Evolutionary conservation across 2,329 filamentous ascomycete genomes (phyloP).

Genomic region (Sclerotinia subarctica): DNA sequence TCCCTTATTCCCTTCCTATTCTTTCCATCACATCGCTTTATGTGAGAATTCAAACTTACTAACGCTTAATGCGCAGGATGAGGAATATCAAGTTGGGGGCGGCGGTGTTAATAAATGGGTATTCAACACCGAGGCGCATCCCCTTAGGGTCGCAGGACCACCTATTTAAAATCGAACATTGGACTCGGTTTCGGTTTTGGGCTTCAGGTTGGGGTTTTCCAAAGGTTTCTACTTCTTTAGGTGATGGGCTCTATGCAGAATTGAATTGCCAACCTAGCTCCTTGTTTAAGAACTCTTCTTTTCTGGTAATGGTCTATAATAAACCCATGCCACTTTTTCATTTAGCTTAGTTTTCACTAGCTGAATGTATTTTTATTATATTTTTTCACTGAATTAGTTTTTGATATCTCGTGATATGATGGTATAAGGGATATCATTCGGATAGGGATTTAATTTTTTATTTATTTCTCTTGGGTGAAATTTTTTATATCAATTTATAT

Average conservation of each 20-base stretch:
- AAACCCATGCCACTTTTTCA: not conserved
- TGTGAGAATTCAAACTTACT: slow-evolving; percentile 10
- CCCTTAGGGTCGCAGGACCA: slow-evolving; percentile 46
- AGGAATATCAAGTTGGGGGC: slow-evolving; percentile 52
- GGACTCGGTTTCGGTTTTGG: not conserved
- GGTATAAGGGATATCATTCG: too few relatives aligned
- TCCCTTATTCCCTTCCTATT: too few relatives aligned
- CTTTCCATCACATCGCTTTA: not conserved
- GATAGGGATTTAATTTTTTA: too few relatives aligned
- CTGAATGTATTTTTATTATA: not conserved
- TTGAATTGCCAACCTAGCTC: not conserved
- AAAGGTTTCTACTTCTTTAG: not conserved
- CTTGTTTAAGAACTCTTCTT: not conserved
- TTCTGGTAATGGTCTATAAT: not conserved
- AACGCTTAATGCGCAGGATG: slow-evolving; percentile 31
- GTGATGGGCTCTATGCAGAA: not conserved
- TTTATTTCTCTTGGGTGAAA: too few relatives aligned
- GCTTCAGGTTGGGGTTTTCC: not conserved
- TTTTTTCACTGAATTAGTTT: not conserved
- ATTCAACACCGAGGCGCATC: slow-evolving; percentile 65
- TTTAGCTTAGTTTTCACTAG: not conserved
- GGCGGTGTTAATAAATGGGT: slow-evolving; percentile 54
- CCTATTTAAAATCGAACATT: slow-evolving; percentile 22
- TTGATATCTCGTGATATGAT: not conserved
- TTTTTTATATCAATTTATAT: too few relatives aligned